phyloP scores from a whole-genome alignment of 495 filamentous ascomycete genomes.

The Clavariopsis aquatica region DNA sequence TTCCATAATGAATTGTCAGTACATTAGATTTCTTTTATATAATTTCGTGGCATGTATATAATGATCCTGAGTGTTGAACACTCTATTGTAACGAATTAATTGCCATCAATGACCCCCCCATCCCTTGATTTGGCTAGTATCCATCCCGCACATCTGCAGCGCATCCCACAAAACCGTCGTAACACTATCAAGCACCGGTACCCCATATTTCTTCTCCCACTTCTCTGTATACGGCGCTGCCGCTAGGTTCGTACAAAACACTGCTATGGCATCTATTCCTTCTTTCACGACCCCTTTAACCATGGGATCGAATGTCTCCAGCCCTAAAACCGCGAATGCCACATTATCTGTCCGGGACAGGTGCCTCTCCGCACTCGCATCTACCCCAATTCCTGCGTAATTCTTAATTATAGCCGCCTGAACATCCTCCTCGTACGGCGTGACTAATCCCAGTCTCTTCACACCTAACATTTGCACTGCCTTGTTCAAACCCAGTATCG shows the following conservation, averaged over 20 bases:
- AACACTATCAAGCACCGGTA: constrained; percentile 40
- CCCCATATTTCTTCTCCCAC: constrained; percentile 37
- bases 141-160: constrained; percentile 32
- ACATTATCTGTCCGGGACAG: constrained; percentile 35
- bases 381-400: constrained; percentile 36
- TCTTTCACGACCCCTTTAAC: constrained; percentile 33
- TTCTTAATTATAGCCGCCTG: constrained; percentile 37
- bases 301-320: constrained; percentile 36
- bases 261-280: constrained; percentile 31
- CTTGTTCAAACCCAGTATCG: constrained; percentile 39
- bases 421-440: constrained; percentile 40
- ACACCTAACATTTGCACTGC: constrained; percentile 31
- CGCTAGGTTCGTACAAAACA: constrained; percentile 41
- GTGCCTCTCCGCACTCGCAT: constrained; percentile 35
- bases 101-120: constrained; percentile 38
- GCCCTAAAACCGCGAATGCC: constrained; percentile 35
- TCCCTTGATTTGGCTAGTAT: constrained; percentile 23
- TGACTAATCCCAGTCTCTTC: constrained; percentile 38
- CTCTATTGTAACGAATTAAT: constrained; percentile 1
- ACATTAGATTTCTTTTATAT: background rate
- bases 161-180: constrained; percentile 42
- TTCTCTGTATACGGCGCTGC: constrained; percentile 36
- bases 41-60: background rate
- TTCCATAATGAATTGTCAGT: background rate
- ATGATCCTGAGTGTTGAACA: background rate